Evolutionary conservation across 257 asterid genomes (phyloP), one percentile per base, ranked within the genome.

Genomic region (Solanum pennellii): DNA sequence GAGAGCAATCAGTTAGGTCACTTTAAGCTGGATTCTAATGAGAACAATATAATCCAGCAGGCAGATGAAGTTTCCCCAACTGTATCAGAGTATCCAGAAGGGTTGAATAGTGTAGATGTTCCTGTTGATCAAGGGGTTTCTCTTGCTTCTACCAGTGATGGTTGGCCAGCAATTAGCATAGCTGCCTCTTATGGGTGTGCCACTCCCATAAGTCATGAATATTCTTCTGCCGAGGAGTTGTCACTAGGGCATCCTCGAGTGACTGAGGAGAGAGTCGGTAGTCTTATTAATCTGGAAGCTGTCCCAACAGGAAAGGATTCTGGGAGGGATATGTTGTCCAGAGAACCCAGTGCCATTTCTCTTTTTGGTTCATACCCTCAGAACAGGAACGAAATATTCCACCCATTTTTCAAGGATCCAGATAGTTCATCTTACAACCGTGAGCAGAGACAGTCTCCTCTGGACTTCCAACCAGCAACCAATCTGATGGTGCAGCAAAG

Each of bases 151-250:
- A 90, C 90, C 59, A 87, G 93, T 89, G 91, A 89, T 39, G 91
- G 90, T 69, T 96, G 98, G 99, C 90, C 98, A 41, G 93, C 90
- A 39, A 92, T 91, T 86, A 90, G 91, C 89, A 90, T 91, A 89
- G 94, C 92, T 88, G 91, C 92, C 37, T 90, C 95, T 56, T 91
- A 91, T 87, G 94, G 87, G 79, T 91, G 91, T 84, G 80, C 98
- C 84, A 89, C 91, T 76, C 85, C 93, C 37, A 52, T 91, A 83
- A 91, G 89, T 85, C 88, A 89, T 91, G 95, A 92, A 83, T 96
- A 91, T 89, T 88, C 91, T 74, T 89, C 97, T 83, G 74, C 93
- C 44, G 92, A 86, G 87, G 94, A 92, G 91, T 88, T 94, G 91
- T 88, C 96, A 37, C 90, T 94, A 82, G 92, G 90, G 79, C 95